Percentiles rank a stretch among this genome's conserved stretches.
Conservation (phyloP, 2,329 filamentous ascomycete species). For the Phialophora expanda region DNA sequence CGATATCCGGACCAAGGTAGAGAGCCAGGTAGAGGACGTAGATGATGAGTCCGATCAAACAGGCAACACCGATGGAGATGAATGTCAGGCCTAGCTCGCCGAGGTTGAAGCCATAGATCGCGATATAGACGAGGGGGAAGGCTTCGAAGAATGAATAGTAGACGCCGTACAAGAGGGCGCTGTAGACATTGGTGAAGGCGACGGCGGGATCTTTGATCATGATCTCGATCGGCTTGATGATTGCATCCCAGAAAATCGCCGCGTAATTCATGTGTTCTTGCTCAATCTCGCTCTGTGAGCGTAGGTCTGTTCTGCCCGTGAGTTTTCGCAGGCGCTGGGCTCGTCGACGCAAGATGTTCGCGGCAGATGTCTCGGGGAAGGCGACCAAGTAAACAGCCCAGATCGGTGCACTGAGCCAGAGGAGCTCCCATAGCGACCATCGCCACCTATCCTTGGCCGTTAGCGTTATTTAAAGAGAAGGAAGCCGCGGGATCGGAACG, state of each 20-base stretch:
- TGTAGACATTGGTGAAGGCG: slow-evolving; percentile 66
- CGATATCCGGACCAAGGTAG: slow-evolving; percentile 57
- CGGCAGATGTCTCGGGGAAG: slow-evolving; percentile 67
- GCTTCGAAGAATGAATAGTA: slow-evolving; percentile 66
- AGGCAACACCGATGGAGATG: slow-evolving; percentile 63
- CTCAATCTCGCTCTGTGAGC: slow-evolving; percentile 68
- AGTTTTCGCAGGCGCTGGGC: slow-evolving; percentile 64
- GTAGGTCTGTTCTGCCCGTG: slow-evolving; percentile 61
- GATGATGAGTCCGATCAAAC: slow-evolving; percentile 56
- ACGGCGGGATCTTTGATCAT: slow-evolving; percentile 67
- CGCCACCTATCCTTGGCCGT: slow-evolving; percentile 53
- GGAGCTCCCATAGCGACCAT: slow-evolving; percentile 64
- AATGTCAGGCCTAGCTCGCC: slow-evolving; percentile 66
- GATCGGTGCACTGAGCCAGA: slow-evolving; percentile 65
- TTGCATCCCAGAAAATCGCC: slow-evolving; percentile 55
- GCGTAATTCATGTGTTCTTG: slow-evolving; percentile 57
- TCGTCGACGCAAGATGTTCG: slow-evolving; percentile 66
- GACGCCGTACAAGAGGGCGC: slow-evolving; percentile 59
- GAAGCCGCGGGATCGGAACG: neutral
- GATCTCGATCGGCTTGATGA: slow-evolving; percentile 66
- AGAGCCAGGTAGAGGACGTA: slow-evolving; percentile 60
- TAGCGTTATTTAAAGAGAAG: neutral
- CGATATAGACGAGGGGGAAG: slow-evolving; percentile 67
- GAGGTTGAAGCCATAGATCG: slow-evolving; percentile 62
- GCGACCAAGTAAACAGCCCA: slow-evolving; percentile 65